phyloP scores from a whole-genome alignment of 1,284 basidiomycete species.

The Vanrija pseudolonga region DNA sequence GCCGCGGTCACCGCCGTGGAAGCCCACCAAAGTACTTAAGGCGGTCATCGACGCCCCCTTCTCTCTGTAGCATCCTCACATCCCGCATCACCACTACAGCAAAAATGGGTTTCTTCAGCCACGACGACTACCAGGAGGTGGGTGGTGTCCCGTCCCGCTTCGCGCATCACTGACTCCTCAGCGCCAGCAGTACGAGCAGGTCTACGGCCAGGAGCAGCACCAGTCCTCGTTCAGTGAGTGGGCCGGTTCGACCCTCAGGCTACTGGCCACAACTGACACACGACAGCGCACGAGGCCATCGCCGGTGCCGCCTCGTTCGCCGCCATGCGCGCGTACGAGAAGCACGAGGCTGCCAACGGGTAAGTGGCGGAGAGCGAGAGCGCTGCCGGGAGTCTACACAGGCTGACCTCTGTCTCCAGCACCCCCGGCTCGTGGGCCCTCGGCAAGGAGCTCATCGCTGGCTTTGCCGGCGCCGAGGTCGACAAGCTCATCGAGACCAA shows the following conservation, averaged over 20 bases:
- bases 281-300: constrained; percentile 15
- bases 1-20: too few relatives aligned
- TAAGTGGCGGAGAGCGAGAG: too few relatives aligned
- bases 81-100: not conserved
- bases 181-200: constrained; percentile 20
- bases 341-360: constrained; percentile 29
- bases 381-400: too few relatives aligned
- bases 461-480: constrained; percentile 30
- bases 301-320: constrained; percentile 29
- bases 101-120: constrained; percentile 27
- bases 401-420: too few relatives aligned
- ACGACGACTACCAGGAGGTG: constrained; percentile 25
- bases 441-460: constrained; percentile 34
- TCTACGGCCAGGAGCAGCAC: constrained; percentile 12
- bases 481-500: constrained; percentile 37
- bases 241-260: too few relatives aligned
- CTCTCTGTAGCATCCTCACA: too few relatives aligned
- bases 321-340: constrained; percentile 31
- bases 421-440: constrained; percentile 19
- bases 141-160: not conserved
- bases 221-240: constrained; percentile 9
- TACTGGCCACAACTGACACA: not conserved
- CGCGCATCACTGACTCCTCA: not conserved
- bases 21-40: too few relatives aligned
- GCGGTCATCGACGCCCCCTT: too few relatives aligned